A percentile compares a stretch with the other conserved stretches of the same genome.
phyloP scores from a whole-genome alignment of 192 early-diverging fungal genomes.

The Diversispora epigaea region DNA sequence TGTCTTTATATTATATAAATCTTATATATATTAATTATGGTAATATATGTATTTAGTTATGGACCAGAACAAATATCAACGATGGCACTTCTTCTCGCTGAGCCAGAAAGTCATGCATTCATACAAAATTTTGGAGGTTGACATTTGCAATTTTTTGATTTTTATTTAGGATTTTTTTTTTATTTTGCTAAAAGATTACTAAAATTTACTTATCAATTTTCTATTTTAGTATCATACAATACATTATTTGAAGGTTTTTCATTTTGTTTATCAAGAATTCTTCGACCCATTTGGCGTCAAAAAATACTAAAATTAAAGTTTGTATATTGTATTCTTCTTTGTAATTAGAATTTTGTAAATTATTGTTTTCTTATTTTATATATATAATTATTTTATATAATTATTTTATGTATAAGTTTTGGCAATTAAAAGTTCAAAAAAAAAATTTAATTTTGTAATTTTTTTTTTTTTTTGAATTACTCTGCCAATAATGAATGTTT shows the following conservation, averaged over 20 bases:
- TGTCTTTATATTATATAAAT: background rate
- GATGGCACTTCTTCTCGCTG: conserved; percentile 18
- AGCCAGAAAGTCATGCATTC: background rate
- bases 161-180: background rate
- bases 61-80: conserved; percentile 12
- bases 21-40: background rate
- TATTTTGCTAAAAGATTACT: background rate
- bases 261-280: conserved; percentile 22
- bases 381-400: no score
- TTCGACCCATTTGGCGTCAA: conserved; percentile 28
- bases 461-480: no score
- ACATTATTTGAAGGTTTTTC: conserved; percentile 23
- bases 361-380: background rate
- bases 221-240: background rate
- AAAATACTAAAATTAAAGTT: conserved; percentile 17
- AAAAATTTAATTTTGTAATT: no score
- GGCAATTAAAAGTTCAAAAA: no score
- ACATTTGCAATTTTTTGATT: background rate
- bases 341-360: background rate
- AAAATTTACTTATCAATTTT: no score
- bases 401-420: no score
- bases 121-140: conserved; percentile 4
- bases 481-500: no score
- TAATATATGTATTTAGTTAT: conserved; percentile 11
- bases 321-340: background rate